Base-by-base conservation (phyloP, 768 basidiomycete species). In the Phaeolepiota aurea region DNA sequence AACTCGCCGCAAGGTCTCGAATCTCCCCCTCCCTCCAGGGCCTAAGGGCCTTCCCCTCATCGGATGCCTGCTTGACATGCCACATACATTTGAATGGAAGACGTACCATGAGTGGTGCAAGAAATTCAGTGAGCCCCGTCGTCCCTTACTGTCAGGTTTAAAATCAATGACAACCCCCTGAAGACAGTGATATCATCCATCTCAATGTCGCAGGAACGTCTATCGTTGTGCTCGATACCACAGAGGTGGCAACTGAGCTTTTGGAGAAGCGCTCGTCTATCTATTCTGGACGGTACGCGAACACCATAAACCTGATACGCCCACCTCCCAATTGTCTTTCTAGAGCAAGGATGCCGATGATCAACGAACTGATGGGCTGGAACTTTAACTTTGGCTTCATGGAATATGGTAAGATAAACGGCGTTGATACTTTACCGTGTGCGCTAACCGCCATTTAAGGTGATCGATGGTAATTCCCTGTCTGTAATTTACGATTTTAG, bases 61-160 rank as follows among this genome's bases (percentile, higher is more conserved):
- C 20, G 68, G 68, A 5, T 70, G 68, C 45, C 40, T 70, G 4
- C 35, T 58, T 18, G 60, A 70, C 35, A 47, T 72, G 41, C 70
- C 70, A 3, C 46, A 53, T 30, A 53, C 54, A 23, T 46, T 57
- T 19, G 59, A 65, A 41, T 64, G 66, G 50, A 46, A 46, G 13
- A 60, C 63, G 1, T 72, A 68, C 46, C 54, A 63, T 15, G 43
- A 56, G 31, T 71, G 66, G 69, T 58, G 62, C 33, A 55, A 62
- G 11, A 53, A 61, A 48, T 56, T 61, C 40, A 56, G 67, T 65
- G 34, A 25, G 54, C 45, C 37, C 22, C 28, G 42, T 4, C 9
- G 10, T 9, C 10, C 28, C 28, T 9, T 31, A 14, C 28, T 10
- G 14, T 31, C 14, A 31, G 14, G 9, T 10, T 31, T 31, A 9